phyloP scores from a whole-genome alignment of 768 basidiomycete genomes.

The Podaxis rugospora region DNA sequence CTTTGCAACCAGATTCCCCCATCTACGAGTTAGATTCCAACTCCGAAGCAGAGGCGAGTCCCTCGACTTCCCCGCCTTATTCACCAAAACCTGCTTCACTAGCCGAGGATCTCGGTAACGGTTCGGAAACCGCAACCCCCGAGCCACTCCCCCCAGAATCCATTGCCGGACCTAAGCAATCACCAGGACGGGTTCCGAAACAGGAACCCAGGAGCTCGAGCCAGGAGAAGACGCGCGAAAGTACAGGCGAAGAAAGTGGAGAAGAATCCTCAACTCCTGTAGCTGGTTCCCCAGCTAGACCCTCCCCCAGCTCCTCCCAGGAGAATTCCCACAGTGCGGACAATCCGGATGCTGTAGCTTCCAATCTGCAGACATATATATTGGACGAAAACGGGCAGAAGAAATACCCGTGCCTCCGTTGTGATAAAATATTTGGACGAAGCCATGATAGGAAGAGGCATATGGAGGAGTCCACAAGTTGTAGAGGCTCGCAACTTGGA shows the following conservation, averaged over 20 bases:
- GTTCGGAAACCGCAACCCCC: not conserved
- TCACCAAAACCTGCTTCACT: not conserved
- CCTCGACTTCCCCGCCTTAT: not conserved
- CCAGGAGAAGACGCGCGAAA: not conserved
- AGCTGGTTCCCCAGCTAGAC: not conserved
- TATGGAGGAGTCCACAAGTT: conserved; percentile 10
- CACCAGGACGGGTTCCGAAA: not conserved
- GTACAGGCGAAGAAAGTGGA: not conserved
- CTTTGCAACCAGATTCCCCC: not conserved
- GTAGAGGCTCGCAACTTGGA: not conserved
- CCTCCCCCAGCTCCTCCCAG: not conserved
- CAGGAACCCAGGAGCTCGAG: not conserved
- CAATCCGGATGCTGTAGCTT: not conserved
- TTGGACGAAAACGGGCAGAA: conserved; percentile 3
- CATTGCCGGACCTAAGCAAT: not conserved
- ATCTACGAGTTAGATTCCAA: not conserved
- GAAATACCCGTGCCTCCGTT: conserved; percentile 5
- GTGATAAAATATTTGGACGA: conserved; percentile 6
- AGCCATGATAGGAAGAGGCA: conserved; percentile 7
- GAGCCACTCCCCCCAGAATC: not conserved
- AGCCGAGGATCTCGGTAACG: not conserved
- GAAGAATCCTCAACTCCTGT: not conserved
- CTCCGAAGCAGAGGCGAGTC: not conserved
- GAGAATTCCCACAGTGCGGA: conserved; percentile 1
- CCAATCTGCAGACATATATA: not conserved